Evolutionary conservation across 257 asterid genomes (phyloP).

Genomic region (Cinchona pubescens): DNA sequence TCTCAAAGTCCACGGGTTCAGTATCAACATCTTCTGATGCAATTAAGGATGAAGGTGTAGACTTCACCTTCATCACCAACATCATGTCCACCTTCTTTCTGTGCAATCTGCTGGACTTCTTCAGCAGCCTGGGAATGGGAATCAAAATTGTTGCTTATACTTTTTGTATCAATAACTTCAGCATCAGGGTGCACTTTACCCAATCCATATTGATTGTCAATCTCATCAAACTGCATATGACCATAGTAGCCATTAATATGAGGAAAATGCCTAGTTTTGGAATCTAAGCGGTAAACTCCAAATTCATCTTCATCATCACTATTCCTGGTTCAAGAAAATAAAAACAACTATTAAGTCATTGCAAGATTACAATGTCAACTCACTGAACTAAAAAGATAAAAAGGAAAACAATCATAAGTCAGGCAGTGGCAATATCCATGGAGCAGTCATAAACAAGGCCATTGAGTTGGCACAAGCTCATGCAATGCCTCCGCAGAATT

Average conservation of each 20-base stretch:
- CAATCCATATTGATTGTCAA: slow-evolving; percentile 48
- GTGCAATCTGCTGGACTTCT: slow-evolving; percentile 47
- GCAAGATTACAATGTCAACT: neutral
- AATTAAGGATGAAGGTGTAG: slow-evolving; percentile 67
- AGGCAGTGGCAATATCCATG: neutral
- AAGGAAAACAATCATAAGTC: neutral
- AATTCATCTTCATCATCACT: slow-evolving; percentile 71
- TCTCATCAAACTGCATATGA: slow-evolving; percentile 48
- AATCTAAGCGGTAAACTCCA: slow-evolving; percentile 47
- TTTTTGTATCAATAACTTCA: slow-evolving; percentile 49
- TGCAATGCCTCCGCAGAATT: neutral
- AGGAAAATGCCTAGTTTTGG: slow-evolving; percentile 46
- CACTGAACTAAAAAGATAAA: neutral
- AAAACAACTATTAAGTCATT: slow-evolving; percentile 10
- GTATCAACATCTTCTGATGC: slow-evolving; percentile 58
- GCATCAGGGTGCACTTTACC: slow-evolving; percentile 61
- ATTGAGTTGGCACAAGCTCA: neutral
- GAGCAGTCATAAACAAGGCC: slow-evolving; percentile 1
- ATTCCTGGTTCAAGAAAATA: slow-evolving; percentile 51
- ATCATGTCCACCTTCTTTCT: slow-evolving; percentile 48
- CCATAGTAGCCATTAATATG: slow-evolving; percentile 53
- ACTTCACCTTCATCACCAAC: slow-evolving; percentile 69
- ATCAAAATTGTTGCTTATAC: slow-evolving; percentile 38
- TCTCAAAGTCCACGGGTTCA: slow-evolving; percentile 88
- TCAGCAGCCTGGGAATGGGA: slow-evolving; percentile 48